These are phyloP conservation scores for Geotrichum cucujoidarum DNA, from an alignment of 1,139 yeast genomes.

Conservation along the genomic window DNA sequence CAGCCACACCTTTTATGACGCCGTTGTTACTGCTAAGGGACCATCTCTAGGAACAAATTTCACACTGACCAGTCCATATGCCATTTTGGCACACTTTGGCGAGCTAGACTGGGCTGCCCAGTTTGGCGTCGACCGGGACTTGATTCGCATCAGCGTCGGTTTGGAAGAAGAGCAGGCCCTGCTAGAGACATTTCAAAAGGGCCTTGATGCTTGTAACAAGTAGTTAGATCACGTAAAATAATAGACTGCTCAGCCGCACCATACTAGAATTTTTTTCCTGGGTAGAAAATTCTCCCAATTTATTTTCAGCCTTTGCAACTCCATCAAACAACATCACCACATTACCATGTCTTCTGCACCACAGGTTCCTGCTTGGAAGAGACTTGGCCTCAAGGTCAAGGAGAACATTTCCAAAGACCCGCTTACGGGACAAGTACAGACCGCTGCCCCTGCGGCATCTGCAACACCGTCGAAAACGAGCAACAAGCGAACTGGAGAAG, in stretches of 20 bases:
- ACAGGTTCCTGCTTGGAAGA: conserved; percentile 89
- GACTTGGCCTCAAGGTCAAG: conserved; percentile 63
- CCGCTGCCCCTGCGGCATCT: not conserved
- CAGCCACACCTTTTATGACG: conserved; percentile 72
- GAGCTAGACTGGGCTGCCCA: conserved; percentile 77
- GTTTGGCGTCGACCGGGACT: conserved; percentile 79
- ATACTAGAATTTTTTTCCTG: too few species aligned
- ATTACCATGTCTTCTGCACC: not conserved
- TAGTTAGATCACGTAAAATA: not conserved
- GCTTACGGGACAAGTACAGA: conserved; percentile 11
- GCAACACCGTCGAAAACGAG: too few species aligned
- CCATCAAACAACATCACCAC: not conserved
- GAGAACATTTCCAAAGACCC: conserved; percentile 21
- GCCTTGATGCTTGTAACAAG: conserved; percentile 22
- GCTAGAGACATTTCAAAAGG: conserved; percentile 39
- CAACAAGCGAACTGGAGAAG: conserved; percentile 33
- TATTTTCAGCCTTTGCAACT: not conserved
- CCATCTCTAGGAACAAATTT: conserved; percentile 94
- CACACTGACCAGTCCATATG: conserved; percentile 87
- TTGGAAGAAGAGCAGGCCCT: conserved; percentile 43
- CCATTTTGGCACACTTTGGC: conserved; percentile 79
- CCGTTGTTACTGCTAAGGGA: conserved; percentile 75
- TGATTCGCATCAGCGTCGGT: conserved; percentile 84
- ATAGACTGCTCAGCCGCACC: not conserved
- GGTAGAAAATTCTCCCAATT: not conserved